Percentiles rank a stretch among this genome's conserved stretches.
These are phyloP conservation scores for Malassezia sympodialis DNA, from an alignment of 1,284 basidiomycete genomes.

Conservation along the genomic window DNA sequence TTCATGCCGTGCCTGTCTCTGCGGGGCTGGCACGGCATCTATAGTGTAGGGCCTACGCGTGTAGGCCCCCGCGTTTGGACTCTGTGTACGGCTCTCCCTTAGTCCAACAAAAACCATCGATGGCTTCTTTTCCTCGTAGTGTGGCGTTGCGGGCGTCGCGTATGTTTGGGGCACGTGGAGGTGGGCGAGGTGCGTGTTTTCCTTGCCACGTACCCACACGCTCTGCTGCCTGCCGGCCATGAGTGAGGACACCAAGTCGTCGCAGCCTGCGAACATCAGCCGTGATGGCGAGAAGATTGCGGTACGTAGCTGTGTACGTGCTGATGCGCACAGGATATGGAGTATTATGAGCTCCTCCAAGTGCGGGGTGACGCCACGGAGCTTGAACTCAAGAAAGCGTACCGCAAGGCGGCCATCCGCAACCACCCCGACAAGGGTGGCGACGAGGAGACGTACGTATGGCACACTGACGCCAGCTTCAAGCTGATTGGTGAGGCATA, in stretches of 20 bases:
- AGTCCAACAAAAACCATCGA: slow-evolving; percentile 15
- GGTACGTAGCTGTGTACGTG: neutral
- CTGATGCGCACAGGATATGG: slow-evolving; percentile 29
- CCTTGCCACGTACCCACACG: neutral
- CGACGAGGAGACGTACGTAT: slow-evolving; percentile 35
- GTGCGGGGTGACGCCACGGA: slow-evolving; percentile 52
- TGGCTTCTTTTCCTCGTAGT: neutral
- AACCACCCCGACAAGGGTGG: slow-evolving; percentile 53
- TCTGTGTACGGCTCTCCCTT: slow-evolving; percentile 13
- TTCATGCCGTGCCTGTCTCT: neutral
- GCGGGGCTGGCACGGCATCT: neutral
- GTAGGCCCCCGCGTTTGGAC: slow-evolving; percentile 1
- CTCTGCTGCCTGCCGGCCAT: neutral
- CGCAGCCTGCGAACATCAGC: slow-evolving; percentile 30
- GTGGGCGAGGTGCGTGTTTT: neutral
- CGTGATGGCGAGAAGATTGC: slow-evolving; percentile 43
- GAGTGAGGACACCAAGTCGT: slow-evolving; percentile 10
- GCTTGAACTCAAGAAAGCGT: slow-evolving; percentile 82
- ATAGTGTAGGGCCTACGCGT: slow-evolving; percentile 5
- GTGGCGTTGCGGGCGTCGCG: neutral
- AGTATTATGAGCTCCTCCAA: slow-evolving; percentile 47
- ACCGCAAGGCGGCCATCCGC: slow-evolving; percentile 88
- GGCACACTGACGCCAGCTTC: slow-evolving; percentile 4
- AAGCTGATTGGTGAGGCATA: slow-evolving; percentile 56
- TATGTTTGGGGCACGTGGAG: neutral